Evolutionary conservation across 768 basidiomycete species (phyloP), one percentile per base, ranked within the genome.

Genomic region (Tylopilus balloui): DNA sequence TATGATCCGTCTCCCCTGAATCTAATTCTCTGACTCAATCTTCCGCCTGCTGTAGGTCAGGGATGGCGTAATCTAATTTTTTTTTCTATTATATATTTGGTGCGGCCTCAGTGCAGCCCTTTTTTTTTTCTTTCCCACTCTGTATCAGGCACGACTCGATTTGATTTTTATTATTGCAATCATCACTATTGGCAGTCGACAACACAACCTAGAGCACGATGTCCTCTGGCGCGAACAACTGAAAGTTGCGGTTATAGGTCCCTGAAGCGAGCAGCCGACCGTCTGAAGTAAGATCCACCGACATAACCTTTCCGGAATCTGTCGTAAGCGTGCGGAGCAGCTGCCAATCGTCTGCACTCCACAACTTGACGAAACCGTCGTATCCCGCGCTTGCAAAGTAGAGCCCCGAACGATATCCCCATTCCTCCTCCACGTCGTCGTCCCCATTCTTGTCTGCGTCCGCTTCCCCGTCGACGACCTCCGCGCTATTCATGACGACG

Each of bases 261-360:
- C 93, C 93, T 6, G 87, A 88, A 4, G 85, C 94, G 37, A 96
- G 78, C 63, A 90, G 76, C 59, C 82, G 83, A 12, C 84, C 90
- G 65, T 95, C 91, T 46, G 77, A 76, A 23, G 85, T 83, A 19
- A 98, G 76, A 65, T 99, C 96, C 10, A 97, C 93, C 7, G 89
- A 91, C 96, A 98, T 99, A 52, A 97, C 94, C 69, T 97, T 98
- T n/a, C 94, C 92, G 23, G 88, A 86, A 63, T 98, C 95, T 19
- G 92, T 94, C 44, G 92, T 83, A 50, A 99, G 75, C 37, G 88
- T 88, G 53, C 85, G 80, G 44, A 96, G 76, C 37, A 94, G 72
- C 60, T 92, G 92, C 96, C 96, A 99, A 62, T 99, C 96, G 64
- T 98, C 96, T 40, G 94, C 90, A 61, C 86, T 90, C 96, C 96